A percentile compares a stretch with the other conserved stretches of the same genome.
phyloP scores from a whole-genome alignment of 2,329 filamentous ascomycete species.

The Coniella vitis region DNA sequence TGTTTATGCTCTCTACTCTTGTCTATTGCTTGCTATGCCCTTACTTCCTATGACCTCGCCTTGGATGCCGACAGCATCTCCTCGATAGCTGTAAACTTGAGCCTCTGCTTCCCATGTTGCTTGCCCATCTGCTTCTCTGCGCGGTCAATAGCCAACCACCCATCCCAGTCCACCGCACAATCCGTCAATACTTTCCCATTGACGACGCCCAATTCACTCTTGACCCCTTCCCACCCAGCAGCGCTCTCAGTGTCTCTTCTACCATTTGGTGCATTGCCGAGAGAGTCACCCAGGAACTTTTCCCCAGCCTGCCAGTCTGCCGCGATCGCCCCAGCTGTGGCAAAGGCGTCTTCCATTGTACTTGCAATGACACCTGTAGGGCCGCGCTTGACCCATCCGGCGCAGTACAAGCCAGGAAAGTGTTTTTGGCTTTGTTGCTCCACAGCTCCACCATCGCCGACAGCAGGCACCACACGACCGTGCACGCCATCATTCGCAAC shows the following conservation, averaged over 20 bases:
- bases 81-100: constrained; percentile 54
- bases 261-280: constrained; percentile 1
- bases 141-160: constrained; percentile 79
- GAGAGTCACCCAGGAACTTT: constrained; percentile 31
- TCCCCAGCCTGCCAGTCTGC: constrained; percentile 59
- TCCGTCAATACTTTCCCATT: constrained; percentile 29
- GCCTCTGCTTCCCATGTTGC: constrained; percentile 66
- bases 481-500: constrained; percentile 70
- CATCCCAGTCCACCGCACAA: constrained; percentile 62
- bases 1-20: not conserved
- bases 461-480: constrained; percentile 58
- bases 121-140: constrained; percentile 64
- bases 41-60: not conserved
- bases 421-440: not conserved
- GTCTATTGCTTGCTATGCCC: no score
- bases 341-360: constrained; percentile 92
- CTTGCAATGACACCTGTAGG: constrained; percentile 93
- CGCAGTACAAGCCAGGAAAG: constrained; percentile 75
- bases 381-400: constrained; percentile 93
- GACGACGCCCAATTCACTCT: constrained; percentile 34
- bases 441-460: not conserved
- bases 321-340: constrained; percentile 75
- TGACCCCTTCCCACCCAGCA: constrained; percentile 72
- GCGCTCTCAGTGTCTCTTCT: constrained; percentile 11
- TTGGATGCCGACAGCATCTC: constrained; percentile 39